Percentiles rank a stretch among this genome's conserved stretches.
Conservation (phyloP, 106 monocot genomes). For the Dactylorhiza incarnata region DNA sequence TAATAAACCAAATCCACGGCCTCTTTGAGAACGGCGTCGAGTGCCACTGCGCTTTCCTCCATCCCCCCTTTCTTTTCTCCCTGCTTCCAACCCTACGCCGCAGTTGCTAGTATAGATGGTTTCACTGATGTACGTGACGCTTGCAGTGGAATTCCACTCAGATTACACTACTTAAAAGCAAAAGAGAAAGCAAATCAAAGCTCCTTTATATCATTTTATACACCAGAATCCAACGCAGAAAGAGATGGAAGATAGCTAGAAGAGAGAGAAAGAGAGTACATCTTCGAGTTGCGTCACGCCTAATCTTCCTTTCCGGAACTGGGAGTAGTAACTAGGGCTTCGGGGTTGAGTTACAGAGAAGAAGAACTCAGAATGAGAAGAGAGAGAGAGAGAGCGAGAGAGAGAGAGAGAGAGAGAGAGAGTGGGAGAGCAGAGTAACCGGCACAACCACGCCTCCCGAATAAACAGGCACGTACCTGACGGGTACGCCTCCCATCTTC, state of each 20-base stretch:
- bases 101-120: neutral
- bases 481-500: constrained; percentile 2
- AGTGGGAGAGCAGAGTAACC: neutral
- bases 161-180: neutral
- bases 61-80: constrained; percentile 1
- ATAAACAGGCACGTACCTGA: constrained; percentile 6
- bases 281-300: neutral
- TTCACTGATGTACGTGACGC: neutral
- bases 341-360: neutral
- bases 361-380: too few relatives aligned
- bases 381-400: too few relatives aligned
- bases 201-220: neutral
- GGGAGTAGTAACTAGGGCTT: neutral
- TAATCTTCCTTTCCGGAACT: neutral
- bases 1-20: constrained; percentile 56
- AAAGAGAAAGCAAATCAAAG: neutral
- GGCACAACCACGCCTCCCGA: constrained; percentile 1
- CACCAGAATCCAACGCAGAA: neutral
- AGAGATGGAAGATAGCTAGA: neutral
- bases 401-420: too few relatives aligned
- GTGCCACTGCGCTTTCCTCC: constrained; percentile 38
- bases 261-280: neutral
- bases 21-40: constrained; percentile 70
- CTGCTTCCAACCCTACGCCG: neutral
- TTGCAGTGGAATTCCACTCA: neutral